Base-by-base conservation (phyloP, 2,329 filamentous ascomycete species). In the Acrocalymma vagum region DNA sequence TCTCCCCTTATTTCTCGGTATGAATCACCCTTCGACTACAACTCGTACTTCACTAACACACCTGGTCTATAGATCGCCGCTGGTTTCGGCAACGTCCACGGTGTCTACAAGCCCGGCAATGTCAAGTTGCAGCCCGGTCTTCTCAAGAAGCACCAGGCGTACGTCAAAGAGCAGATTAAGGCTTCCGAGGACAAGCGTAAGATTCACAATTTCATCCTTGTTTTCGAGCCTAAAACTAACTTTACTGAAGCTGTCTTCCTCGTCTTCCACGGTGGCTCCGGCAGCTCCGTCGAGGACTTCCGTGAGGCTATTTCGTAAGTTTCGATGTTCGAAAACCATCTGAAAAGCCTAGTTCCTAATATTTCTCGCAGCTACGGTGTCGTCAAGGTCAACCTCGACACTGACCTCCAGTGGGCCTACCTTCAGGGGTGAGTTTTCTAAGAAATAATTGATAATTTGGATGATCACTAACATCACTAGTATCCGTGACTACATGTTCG, bases 331-430 rank as follows among this genome's bases (percentile, higher is more conserved):
- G n/a, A n/a, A n/a, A n/a, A n/a, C n/a, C n/a, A n/a, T n/a, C n/a
- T n/a, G n/a, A n/a, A 53, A 84, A 90, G 63, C 93, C 92, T 69
- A 96, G 96, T 75, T 78, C 79, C n/a, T n/a, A n/a, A n/a, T n/a
- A n/a, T n/a, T n/a, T n/a, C n/a, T n/a, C n/a, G n/a, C n/a, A n/a
- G n/a, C 70, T 88, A 93, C 75, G 94, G 94, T 81, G 93, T 99
- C 62, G 87, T 96, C 79, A 99, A 99, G 87, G 94, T 99, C 78
- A 99, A 99, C 81, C 81, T 99, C 65, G 94, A 99, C 78, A 99
- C 94, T 34, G 94, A 99, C 71, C 83, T 97, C 77, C 93, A 97
- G 81, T 72, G 66, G 64, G 92, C 93, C 45, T 99, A 97, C 83
- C 82, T n/a, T n/a, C n/a, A n/a, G n/a, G n/a, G n/a, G n/a, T n/a